A percentile compares a stretch with the other conserved stretches of the same genome.
phyloP scores from a whole-genome alignment of 1,284 basidiomycete species.

The Ceratobasidium sp. region DNA sequence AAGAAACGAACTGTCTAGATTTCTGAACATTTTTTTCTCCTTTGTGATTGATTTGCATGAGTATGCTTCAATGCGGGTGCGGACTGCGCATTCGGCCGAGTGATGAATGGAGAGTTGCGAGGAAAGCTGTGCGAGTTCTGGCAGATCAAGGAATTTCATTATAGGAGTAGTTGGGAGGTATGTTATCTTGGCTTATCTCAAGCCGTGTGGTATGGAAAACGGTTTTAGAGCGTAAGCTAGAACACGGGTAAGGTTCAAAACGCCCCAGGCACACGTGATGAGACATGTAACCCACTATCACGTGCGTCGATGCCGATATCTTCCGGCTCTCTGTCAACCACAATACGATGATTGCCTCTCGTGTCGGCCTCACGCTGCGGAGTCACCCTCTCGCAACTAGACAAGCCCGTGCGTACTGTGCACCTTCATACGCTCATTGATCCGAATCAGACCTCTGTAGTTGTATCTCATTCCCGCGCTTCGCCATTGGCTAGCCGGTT shows the following conservation, averaged over 20 bases:
- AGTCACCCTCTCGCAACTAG: conserved; percentile 4
- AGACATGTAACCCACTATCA: conserved; percentile 5
- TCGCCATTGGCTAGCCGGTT: conserved; percentile 30
- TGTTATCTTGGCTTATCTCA: too few relatives aligned
- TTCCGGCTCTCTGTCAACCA: background rate
- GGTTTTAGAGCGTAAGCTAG: too few relatives aligned
- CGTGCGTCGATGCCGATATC: conserved; percentile 28
- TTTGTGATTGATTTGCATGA: conserved; percentile 97
- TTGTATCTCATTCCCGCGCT: conserved; percentile 31
- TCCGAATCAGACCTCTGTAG: background rate
- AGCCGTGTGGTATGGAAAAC: too few relatives aligned
- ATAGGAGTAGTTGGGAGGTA: background rate
- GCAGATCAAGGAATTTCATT: conserved; percentile 47
- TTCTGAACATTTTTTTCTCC: conserved; percentile 95
- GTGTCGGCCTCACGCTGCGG: conserved; percentile 15
- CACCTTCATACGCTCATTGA: background rate
- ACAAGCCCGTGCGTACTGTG: background rate
- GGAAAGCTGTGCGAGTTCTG: conserved; percentile 49
- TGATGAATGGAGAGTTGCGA: conserved; percentile 59
- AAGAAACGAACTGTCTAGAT: conserved; percentile 83
- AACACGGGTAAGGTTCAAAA: conserved; percentile 8
- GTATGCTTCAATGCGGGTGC: conserved; percentile 95
- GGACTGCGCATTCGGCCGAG: conserved; percentile 87
- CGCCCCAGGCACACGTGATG: conserved; percentile 30
- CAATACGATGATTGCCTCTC: conserved; percentile 29